phyloP scores from a whole-genome alignment of 23 red algal genomes.

The Gracilaria caudata region DNA sequence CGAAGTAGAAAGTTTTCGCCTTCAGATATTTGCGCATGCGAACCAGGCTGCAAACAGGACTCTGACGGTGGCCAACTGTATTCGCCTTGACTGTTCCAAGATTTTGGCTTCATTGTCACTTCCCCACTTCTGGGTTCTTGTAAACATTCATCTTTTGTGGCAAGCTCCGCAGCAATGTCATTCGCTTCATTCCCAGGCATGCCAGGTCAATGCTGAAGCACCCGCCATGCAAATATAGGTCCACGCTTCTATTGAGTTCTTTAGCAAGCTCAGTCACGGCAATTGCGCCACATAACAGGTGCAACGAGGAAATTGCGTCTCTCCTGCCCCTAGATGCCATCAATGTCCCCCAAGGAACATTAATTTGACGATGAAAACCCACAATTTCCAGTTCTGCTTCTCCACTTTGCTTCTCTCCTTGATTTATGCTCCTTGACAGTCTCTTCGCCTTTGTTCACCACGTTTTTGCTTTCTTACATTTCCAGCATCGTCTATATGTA shows the following conservation, averaged over 20 bases:
- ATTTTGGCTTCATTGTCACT: not conserved
- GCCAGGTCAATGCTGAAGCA: not conserved
- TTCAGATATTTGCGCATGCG: not conserved
- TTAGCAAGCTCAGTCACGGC: not conserved
- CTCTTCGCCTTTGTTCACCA: slow-evolving; percentile 1
- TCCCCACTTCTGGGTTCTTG: not conserved
- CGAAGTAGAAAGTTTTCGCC: not conserved
- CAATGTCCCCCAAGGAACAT: not conserved
- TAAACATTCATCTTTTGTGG: not conserved
- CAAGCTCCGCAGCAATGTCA: not conserved
- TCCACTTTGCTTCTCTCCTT: slow-evolving; percentile 5
- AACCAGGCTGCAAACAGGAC: not conserved
- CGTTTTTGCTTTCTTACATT: not conserved
- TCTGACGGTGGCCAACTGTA: not conserved
- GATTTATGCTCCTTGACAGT: not conserved
- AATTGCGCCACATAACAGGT: slow-evolving; percentile 22
- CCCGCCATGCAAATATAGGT: slow-evolving; percentile 3
- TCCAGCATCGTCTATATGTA: slow-evolving; percentile 10
- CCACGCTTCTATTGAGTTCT: not conserved
- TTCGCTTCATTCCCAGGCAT: slow-evolving; percentile 10
- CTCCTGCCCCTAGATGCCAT: not conserved
- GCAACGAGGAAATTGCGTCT: slow-evolving; percentile 13
- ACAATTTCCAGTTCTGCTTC: not conserved
- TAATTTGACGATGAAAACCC: slow-evolving; percentile 4
- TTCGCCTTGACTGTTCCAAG: not conserved